Evolutionary conservation across 2,329 filamentous ascomycete species (phyloP), one percentile per base, ranked within the genome.

Genomic region (Hypoxylon sp.): DNA sequence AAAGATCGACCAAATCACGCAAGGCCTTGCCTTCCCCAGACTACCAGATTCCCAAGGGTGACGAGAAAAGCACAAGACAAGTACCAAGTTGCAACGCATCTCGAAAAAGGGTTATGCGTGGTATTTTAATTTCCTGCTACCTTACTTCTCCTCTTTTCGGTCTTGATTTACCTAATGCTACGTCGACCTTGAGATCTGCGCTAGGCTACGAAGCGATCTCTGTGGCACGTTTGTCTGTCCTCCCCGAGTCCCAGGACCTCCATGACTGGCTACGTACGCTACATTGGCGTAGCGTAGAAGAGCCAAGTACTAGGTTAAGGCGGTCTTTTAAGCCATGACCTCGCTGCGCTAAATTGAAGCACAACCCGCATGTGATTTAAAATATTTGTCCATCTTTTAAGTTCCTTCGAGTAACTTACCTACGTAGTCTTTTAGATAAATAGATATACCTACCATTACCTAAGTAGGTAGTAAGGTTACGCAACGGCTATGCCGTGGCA

Each of bases 151-250:
- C 30, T 25, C 41, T 53, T 32, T 60, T 50, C 38, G 58, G 61
- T 60, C 46, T 34, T 48, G 59, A 60, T 66, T 53, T 36, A 52
- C 53, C 34, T 60, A 17, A 66, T 64, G 53, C 55, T 62, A 68
- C 67, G 60, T 61, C 52, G 43, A 45, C 60, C 43, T 66, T 53
- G 21, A 68, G 69, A 72, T 72, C 69, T 68, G 55, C 65, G 36
- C 65, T 28, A 67, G 69, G 57, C 61, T 70, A 60, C 51, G 49
- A 67, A 65, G 60, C 61, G 63, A 70, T 68, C 69, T 70, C 60
- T 68, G 69, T 70, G 48, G 46, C 41, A 72, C 67, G 30, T 55
- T 55, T 52, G 25, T 61, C 38, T 62, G 52, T 57, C 45, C 36
- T 58, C 50, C 61, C 45, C 38, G 46, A 58, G 28, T 50, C 32